Evolutionary conservation across 345 rosid species (phyloP).

Genomic region (Limnanthes douglasii): DNA sequence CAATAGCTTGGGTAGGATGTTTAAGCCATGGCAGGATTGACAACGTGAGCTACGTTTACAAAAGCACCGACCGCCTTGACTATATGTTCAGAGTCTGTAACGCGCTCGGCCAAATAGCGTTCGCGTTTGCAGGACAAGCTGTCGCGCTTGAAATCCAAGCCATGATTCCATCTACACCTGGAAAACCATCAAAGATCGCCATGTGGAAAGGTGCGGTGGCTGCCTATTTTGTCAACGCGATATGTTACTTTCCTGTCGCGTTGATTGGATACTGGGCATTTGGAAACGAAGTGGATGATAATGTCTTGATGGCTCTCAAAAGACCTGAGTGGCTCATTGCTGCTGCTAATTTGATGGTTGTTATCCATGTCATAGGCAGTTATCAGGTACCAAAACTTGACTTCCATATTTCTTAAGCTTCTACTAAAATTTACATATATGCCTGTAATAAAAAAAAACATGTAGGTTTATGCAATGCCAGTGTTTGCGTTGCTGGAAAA

Average conservation of each 20-base stretch:
- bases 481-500: conserved; percentile 69
- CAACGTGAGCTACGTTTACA: conserved; percentile 59
- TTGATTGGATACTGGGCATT: conserved; percentile 73
- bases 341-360: conserved; percentile 88
- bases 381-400: conserved; percentile 80
- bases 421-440: too few relatives aligned
- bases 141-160: conserved; percentile 92
- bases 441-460: too few relatives aligned
- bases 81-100: conserved; percentile 60
- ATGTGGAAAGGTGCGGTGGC: conserved; percentile 94
- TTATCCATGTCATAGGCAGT: conserved; percentile 88
- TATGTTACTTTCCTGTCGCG: conserved; percentile 96
- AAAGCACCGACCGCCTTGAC: conserved; percentile 25
- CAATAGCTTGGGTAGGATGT: conserved; percentile 83
- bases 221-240: conserved; percentile 68
- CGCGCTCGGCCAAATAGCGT: conserved; percentile 76
- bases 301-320: conserved; percentile 46
- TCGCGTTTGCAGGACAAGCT: conserved; percentile 89
- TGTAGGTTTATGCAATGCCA: conserved; percentile 97
- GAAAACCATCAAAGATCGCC: conserved; percentile 61
- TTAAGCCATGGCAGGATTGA: conserved; percentile 41
- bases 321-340: conserved; percentile 86
- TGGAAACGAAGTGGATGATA: conserved; percentile 68
- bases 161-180: conserved; percentile 81
- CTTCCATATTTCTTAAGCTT: too few relatives aligned